Evolutionary conservation across 2,329 filamentous ascomycete genomes (phyloP).

Genomic region (Penicillium digitatum): DNA sequence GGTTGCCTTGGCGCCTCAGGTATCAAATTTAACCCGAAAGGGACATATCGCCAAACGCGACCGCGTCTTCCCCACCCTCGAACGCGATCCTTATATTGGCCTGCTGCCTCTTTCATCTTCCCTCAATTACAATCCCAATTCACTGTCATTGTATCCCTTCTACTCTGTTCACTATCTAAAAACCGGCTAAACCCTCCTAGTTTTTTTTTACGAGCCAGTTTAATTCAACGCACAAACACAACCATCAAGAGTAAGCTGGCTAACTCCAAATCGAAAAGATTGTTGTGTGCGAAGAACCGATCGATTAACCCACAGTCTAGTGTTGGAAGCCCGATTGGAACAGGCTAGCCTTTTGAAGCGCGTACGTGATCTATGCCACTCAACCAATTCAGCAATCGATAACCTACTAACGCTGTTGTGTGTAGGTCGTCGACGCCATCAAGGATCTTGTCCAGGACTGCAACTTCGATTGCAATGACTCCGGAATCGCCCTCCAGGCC

Average conservation of each 20-base stretch:
- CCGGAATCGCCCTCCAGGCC: slow-evolving; percentile 92
- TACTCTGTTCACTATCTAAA: neutral
- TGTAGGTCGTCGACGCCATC: slow-evolving; percentile 93
- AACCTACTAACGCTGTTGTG: slow-evolving; percentile 6
- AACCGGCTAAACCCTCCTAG: too few species aligned
- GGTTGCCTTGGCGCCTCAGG: slow-evolving; percentile 20
- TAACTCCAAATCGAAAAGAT: slow-evolving; percentile 6
- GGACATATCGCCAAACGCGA: slow-evolving; percentile 33
- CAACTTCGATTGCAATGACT: slow-evolving; percentile 99
- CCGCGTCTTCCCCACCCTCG: slow-evolving; percentile 31
- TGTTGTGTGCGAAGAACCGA: slow-evolving; percentile 11
- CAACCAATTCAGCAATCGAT: neutral
- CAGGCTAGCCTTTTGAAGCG: slow-evolving; percentile 94
- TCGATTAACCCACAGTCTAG: slow-evolving; percentile 33
- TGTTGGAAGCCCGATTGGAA: slow-evolving; percentile 97
- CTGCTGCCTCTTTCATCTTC: slow-evolving; percentile 19
- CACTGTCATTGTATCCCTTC: neutral
- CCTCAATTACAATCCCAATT: slow-evolving; percentile 10
- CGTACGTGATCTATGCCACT: slow-evolving; percentile 49
- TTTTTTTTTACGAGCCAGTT: slow-evolving; percentile 4
- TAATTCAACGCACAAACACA: neutral
- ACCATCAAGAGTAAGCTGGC: slow-evolving; percentile 31
- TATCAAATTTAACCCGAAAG: slow-evolving; percentile 19
- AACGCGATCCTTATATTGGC: slow-evolving; percentile 28
- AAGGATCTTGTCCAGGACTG: slow-evolving; percentile 99